Conservation (phyloP, 2,329 filamentous ascomycete genomes). For the Knufia petricola region DNA sequence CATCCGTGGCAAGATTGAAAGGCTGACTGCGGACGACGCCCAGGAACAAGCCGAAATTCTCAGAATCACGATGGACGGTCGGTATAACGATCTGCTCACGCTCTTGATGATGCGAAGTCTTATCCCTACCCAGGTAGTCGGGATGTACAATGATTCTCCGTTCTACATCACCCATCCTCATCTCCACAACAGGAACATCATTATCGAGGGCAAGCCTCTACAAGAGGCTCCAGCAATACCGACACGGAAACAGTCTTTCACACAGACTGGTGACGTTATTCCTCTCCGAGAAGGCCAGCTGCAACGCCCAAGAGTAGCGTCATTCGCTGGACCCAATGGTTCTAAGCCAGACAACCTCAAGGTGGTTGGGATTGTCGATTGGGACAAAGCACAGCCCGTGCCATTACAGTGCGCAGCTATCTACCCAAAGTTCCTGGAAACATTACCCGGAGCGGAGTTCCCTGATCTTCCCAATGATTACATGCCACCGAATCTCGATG, state of each 20-base stretch:
- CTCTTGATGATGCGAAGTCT: not conserved
- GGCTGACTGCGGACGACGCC: not conserved
- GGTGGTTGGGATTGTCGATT: not conserved
- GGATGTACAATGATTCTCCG: not conserved
- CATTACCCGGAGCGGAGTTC: conserved; percentile 3
- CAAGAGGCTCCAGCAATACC: not conserved
- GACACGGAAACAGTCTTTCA: no score
- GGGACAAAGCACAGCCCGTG: conserved; percentile 2
- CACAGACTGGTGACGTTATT: no score
- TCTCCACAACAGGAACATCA: conserved; percentile 4
- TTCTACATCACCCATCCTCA: conserved; percentile 7
- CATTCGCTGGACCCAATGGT: no score
- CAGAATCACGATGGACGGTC: not conserved
- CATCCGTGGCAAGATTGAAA: not conserved
- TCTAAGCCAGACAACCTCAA: not conserved
- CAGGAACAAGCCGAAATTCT: not conserved
- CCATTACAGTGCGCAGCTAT: conserved; percentile 1
- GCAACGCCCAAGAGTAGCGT: not conserved
- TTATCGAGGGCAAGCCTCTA: not conserved
- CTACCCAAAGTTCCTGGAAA: conserved; percentile 1
- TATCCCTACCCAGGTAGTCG: not conserved
- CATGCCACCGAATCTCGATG: not conserved
- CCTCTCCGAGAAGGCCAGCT: no score
- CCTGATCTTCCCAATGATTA: not conserved
- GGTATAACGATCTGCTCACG: not conserved